Evolutionary conservation across 1,284 basidiomycete species (phyloP).

Genomic region (Rhodotorula sp.): DNA sequence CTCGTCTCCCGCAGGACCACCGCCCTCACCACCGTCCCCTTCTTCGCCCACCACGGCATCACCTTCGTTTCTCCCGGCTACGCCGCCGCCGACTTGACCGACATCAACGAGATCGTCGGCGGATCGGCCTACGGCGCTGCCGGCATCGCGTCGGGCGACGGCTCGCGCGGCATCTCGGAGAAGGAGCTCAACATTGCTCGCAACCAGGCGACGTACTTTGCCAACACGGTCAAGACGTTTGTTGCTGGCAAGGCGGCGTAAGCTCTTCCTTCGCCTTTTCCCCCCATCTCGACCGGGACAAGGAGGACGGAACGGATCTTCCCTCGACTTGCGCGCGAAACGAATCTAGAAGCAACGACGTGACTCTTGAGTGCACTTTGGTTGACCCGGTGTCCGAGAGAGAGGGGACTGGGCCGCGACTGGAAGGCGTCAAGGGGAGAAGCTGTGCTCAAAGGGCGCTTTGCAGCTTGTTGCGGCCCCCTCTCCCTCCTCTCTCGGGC

Average conservation of each 20-base stretch:
- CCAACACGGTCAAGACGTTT: slow-evolving; percentile 54
- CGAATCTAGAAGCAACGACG: background rate
- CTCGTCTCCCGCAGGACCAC: slow-evolving; percentile 53
- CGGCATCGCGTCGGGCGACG: slow-evolving; percentile 64
- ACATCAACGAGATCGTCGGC: slow-evolving; percentile 62
- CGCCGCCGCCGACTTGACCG: slow-evolving; percentile 59
- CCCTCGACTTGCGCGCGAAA: background rate
- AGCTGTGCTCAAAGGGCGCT: background rate
- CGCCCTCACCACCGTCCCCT: slow-evolving; percentile 22
- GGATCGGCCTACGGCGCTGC: slow-evolving; percentile 60
- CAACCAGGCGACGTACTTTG: slow-evolving; percentile 53
- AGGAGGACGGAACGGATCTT: background rate
- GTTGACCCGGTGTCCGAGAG: no score
- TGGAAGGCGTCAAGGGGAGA: background rate
- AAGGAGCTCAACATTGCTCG: slow-evolving; percentile 66
- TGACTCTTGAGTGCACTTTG: background rate
- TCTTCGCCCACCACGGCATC: slow-evolving; percentile 20
- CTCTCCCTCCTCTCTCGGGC: background rate
- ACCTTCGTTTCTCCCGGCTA: slow-evolving; percentile 55
- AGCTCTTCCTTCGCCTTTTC: slow-evolving; percentile 5
- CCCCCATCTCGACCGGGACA: background rate
- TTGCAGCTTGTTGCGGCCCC: no score
- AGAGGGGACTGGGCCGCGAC: background rate
- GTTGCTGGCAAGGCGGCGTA: slow-evolving; percentile 41
- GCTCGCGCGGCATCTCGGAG: slow-evolving; percentile 61